Evolutionary conservation across 2,329 filamentous ascomycete genomes (phyloP), one percentile per base, ranked within the genome.

Genomic region (Macrophomina tecta): DNA sequence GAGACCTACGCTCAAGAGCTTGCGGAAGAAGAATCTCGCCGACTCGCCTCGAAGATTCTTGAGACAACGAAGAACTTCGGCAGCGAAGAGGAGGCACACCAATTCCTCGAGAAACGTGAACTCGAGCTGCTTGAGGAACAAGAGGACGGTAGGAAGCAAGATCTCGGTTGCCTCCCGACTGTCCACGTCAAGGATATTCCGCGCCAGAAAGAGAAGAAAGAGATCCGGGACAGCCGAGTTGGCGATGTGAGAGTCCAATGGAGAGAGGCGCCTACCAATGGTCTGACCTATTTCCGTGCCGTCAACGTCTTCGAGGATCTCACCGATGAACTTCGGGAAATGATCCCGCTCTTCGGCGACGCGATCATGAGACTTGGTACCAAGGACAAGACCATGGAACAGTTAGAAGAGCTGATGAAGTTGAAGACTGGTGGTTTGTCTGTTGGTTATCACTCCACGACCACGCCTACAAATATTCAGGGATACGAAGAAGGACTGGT

Each of bases 391-490:
- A 89, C 89, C 0, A 97, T 97, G 91, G 95, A 97, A 77, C 90
- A 97, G 77, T 87, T 98, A 62, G 95, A 99, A 78, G 95, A 98
- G 74, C 81, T 94, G 65, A 97, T 99, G 78, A 98, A 98, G 78
- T 85, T 98, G 36, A 97, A 96, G 82, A 98, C 95, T 1, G 95
- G 95, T 23, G 95, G 95, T 9, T 87, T 99, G 45, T 91, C 90
- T 2, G 89, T 96, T 16, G 89, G 91, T 1, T 94, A 97, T 72
- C 91, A 96, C 79, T 87, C 90, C n/a, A 89, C 90, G 0, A 87
- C 94, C 0, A 93, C 89, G 2, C 92, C 94, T 0, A 85, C 85
- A 1, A 87, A 94, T 70, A 88, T 92, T 65, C 84, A 86, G 36
- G 82, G 86, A 32, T 91, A 89, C 8, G 89, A 87, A 18, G 95